phyloP scores from a whole-genome alignment of 805 yeast species.

The Metschnikowia lochheadii region DNA sequence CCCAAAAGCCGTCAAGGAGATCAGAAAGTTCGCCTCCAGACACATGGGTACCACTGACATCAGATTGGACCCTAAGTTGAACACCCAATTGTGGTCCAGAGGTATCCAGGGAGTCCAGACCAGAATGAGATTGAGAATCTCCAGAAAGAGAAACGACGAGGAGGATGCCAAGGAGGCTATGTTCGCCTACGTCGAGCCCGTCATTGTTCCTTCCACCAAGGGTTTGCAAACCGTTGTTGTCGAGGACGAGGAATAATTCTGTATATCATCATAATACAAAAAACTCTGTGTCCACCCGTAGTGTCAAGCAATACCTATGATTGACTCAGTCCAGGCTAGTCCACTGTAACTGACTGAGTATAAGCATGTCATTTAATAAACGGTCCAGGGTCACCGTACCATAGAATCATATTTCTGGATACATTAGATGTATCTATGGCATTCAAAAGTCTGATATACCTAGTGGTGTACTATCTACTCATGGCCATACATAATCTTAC shows the following conservation, averaged over 20 bases:
- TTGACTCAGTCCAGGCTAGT: no score
- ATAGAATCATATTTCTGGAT: no score
- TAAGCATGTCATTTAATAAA: no score
- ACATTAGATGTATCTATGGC: no score
- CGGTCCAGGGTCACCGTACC: no score
- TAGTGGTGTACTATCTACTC: no score
- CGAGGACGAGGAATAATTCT: slow-evolving; percentile 56
- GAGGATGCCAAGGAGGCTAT: slow-evolving; percentile 98
- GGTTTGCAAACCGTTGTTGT: slow-evolving; percentile 98
- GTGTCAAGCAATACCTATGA: background rate
- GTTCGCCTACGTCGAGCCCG: slow-evolving; percentile 97
- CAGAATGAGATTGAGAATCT: slow-evolving; percentile 98
- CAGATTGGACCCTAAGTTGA: slow-evolving; percentile 97
- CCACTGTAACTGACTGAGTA: no score
- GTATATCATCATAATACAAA: slow-evolving; percentile 19
- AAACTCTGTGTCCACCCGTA: slow-evolving; percentile 8
- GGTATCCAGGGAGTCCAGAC: slow-evolving; percentile 98
- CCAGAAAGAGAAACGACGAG: slow-evolving; percentile 99
- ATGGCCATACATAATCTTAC: no score
- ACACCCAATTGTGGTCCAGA: slow-evolving; percentile 98
- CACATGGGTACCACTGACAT: slow-evolving; percentile 99
- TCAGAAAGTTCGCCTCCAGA: slow-evolving; percentile 95
- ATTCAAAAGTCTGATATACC: no score
- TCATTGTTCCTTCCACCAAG: slow-evolving; percentile 89
- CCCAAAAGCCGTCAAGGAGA: slow-evolving; percentile 99